Evolutionary conservation across 139 green algal species (phyloP).

Genomic region (Trebouxia sp.): DNA sequence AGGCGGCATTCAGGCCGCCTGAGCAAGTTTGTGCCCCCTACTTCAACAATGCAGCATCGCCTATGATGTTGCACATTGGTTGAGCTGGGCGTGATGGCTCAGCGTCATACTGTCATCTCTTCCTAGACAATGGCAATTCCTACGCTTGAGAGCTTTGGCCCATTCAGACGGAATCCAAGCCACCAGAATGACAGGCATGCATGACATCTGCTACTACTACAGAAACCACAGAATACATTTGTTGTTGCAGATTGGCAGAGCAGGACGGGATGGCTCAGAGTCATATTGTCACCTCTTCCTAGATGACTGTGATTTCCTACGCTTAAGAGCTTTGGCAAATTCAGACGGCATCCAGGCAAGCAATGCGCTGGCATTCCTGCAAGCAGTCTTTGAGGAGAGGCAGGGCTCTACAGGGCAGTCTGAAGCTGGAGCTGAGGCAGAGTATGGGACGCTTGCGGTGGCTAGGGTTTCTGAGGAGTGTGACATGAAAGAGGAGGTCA

Average conservation of each 20-base stretch:
- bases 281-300: constrained; percentile 67
- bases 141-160: too few relatives aligned
- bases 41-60: neutral
- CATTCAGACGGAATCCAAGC: too few relatives aligned
- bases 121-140: too few relatives aligned
- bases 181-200: too few relatives aligned
- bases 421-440: neutral
- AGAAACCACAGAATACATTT: too few relatives aligned
- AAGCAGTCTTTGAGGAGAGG: constrained; percentile 44
- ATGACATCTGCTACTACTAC: too few relatives aligned
- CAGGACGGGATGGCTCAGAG: constrained; percentile 65
- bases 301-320: constrained; percentile 65
- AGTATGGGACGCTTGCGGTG: constrained; percentile 50
- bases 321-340: constrained; percentile 58
- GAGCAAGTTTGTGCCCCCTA: too few relatives aligned
- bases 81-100: too few relatives aligned
- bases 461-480: constrained; percentile 35
- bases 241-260: constrained; percentile 56
- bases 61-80: constrained; percentile 40
- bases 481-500: constrained; percentile 70
- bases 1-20: too few relatives aligned
- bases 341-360: constrained; percentile 42
- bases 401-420: neutral
- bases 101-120: too few relatives aligned
- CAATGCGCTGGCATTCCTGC: constrained; percentile 56